Evolutionary conservation across 2,329 filamentous ascomycete genomes (phyloP), one percentile per base, ranked within the genome.

Genomic region (Phoma sp.): DNA sequence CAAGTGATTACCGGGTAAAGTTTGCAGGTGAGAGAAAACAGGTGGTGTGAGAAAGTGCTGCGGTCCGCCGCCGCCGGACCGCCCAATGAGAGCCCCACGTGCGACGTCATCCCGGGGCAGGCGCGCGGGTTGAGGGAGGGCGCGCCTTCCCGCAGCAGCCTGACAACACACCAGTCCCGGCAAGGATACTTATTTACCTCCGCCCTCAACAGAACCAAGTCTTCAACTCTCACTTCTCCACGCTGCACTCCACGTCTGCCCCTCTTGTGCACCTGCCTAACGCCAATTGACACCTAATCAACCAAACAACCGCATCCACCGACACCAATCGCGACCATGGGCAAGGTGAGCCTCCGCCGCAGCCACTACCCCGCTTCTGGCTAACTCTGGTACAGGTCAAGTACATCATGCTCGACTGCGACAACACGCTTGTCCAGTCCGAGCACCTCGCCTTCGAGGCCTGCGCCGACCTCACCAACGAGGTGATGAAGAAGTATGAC

Each of bases 341-440:
- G 66, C 62, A 71, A 71, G 61, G 68, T 69, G 61, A 47, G 56
- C 40, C 55, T 14, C 17, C 20, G 12, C 32, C 7, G 18, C 49
- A 46, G 34, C 34, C 52, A 12, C 49, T 56, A 55, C 59, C 62
- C 65, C 60, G 43, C 61, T 59, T 58, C 53, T 47, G 57, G 45
- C 66, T 71, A 57, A 69, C 51, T 12, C 7, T 2, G 12, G 46
- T 33, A 20, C 56, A 77, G 75, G 76, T 77, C 72, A 80, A 78
- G 62, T 78, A 80, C 72, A 78, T 81, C 69, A 78, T 81, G 60
- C 78, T 82, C 73, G 80, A 82, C 76, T 82, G 83, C 77, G 81
- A 96, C 85, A 96, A 96, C 84, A 96, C 92, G 61, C 91, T 96
- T 74, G 92, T 95, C 74, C 86, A 95, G 68, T 96, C 91, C 48